Evolutionary conservation across 176 grass and related monocot genomes (phyloP), one percentile per base, ranked within the genome.

Genomic region (Lolium multiflorum): DNA sequence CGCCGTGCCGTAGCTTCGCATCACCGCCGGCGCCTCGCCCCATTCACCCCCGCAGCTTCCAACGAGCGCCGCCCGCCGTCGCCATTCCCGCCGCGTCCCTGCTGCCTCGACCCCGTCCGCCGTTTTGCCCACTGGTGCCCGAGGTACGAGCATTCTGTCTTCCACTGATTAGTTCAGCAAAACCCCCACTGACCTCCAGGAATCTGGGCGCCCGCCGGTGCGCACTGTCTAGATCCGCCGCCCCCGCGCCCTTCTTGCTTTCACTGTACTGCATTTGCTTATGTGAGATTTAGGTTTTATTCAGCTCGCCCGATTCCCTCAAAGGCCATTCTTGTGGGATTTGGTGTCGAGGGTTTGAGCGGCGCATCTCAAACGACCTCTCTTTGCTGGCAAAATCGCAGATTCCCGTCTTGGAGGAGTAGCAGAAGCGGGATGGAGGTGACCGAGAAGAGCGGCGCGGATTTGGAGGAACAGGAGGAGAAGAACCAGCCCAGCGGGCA

Each of bases 401-500:
- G 78, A 37, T 47, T 65, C 60, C 72, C 76, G 22, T 22, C 39
- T 86, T 12, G 35, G 1, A n/a, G 3, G 44, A 57, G 90, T 20
- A 74, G 35, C 15, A 26, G 58, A 25, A 25, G 62, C 64, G 80
- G 83, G 76, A 89, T 90, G 91, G 86, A 91, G 76, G 76, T 71
- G 77, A 82, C 61, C 41, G 83, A 89, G 70, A 93, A 85, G 83
- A 89, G 47, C 59, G 81, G 41, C n/a, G 2, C 20, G 5, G 73
- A 54, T 67, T 67, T 92, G 90, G 83, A 91, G 65, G 83, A 43
- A 7, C 6, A 7, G 41, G 41, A 84, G 88, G 88, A 91, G 58
- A 76, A 85, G 83, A 87, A 68, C 48, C 76, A 73, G 70, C 86
- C 59, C 43, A 28, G 48, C 13, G 87, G 50, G 24, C 74, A 87